Base-by-base conservation (phyloP, 139 green algal species). In the Micromonas pusilla region DNA sequence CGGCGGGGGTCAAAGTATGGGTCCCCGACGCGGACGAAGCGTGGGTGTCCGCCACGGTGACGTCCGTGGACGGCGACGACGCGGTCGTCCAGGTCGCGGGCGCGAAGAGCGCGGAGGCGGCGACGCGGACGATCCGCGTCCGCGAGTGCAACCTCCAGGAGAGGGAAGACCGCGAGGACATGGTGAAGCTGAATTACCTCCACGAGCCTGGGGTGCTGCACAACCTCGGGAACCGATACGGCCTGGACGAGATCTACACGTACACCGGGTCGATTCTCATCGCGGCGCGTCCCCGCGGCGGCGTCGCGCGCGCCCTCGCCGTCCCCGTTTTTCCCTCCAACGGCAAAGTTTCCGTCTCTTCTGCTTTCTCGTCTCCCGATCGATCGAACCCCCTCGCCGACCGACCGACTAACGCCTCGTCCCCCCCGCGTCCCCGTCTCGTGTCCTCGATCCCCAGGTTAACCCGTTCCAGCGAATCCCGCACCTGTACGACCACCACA, bases 121-220 rank as follows among this genome's bases (percentile, higher is more conserved):
- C 2, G 25, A 26, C 26, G 72, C 31, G 30, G 23, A 21, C 19
- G 52, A 67, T 72, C 25, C 31, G 25, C 3, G 25, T 52, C 30
- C 25, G 39, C 25, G 31, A 31, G 16, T 39, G 30, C 65, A 52
- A 4, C 34, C 30, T 67, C n/a, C 62, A 30, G 0, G 63, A 66
- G 19, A 37, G 6, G 26, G 25, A 30, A 9, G 31, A 3, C 21
- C 70, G 85, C 36, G 81, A 89, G 68, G 85, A 99, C 88, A 99
- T 99, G 96, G 99, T 93, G 0, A 93, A 89, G 36, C 87, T 99
- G 53, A 88, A 90, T 0, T 98, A 98, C 84, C 88, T 99, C 21
- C 94, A 98, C 83, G 96, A 99, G 88, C 94, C 96, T 2, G 93
- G 91, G 0, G 96, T 99, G 52, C 78, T 96, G 75, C 83, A 95